These are phyloP conservation scores for Penicillium sp. DNA, from an alignment of 2,329 filamentous ascomycete species.

Conservation along the genomic window DNA sequence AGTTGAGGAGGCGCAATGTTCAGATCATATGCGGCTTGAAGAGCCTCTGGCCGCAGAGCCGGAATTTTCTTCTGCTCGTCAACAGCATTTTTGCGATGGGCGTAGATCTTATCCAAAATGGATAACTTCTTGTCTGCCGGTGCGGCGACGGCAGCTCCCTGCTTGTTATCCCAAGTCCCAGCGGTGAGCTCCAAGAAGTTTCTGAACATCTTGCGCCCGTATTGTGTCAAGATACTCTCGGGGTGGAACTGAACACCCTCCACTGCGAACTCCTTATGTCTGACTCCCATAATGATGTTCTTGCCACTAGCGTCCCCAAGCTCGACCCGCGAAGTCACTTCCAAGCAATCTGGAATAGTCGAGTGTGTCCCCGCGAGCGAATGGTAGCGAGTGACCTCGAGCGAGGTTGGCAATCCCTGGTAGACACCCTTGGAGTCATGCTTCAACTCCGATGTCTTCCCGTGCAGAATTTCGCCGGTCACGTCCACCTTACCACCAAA, in stretches of 20 bases:
- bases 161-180: constrained; percentile 87
- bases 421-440: constrained; percentile 95
- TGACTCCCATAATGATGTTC: constrained; percentile 92
- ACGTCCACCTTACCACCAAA: constrained; percentile 90
- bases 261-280: constrained; percentile 86
- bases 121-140: constrained; percentile 64
- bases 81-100: constrained; percentile 71
- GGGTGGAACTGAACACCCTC: constrained; percentile 98
- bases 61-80: constrained; percentile 78
- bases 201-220: constrained; percentile 82
- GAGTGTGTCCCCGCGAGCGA: constrained; percentile 89
- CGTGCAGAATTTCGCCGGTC: constrained; percentile 93
- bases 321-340: constrained; percentile 86
- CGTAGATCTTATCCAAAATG: constrained; percentile 89
- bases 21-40: constrained; percentile 82
- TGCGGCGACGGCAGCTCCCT: constrained; percentile 34
- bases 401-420: constrained; percentile 69
- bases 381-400: constrained; percentile 93
- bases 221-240: constrained; percentile 89
- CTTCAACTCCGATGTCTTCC: constrained; percentile 86
- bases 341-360: constrained; percentile 78
- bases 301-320: constrained; percentile 67
- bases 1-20: constrained; percentile 81
- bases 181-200: constrained; percentile 88
- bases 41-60: constrained; percentile 75